Percentiles rank a stretch among this genome's conserved stretches.
phyloP scores from a whole-genome alignment of 1,139 yeast species.

The Chernovozyma aurita region DNA sequence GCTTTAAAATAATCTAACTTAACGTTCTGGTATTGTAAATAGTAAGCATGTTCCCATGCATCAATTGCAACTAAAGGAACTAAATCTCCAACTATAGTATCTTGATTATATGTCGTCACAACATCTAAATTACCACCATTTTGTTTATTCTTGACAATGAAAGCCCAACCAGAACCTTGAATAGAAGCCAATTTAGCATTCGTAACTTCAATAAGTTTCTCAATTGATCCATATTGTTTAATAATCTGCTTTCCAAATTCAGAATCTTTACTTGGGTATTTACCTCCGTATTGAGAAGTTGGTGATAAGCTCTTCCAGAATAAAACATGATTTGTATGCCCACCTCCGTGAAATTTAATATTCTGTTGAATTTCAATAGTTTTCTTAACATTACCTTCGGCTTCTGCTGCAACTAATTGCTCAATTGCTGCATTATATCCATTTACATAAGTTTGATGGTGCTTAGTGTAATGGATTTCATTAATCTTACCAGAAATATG shows the following conservation, averaged over 20 bases:
- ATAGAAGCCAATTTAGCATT: conserved; percentile 83
- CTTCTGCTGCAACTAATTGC: conserved; percentile 68
- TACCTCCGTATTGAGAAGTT: conserved; percentile 77
- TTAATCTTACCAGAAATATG: conserved; percentile 85
- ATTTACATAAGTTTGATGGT: conserved; percentile 91
- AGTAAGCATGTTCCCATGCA: conserved; percentile 99
- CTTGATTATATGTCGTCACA: conserved; percentile 87
- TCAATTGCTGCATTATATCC: conserved; percentile 83
- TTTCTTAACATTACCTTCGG: conserved; percentile 60
- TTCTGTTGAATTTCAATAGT: conserved; percentile 71
- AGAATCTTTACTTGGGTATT: conserved; percentile 58
- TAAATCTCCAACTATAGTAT: conserved; percentile 71
- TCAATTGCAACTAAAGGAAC: conserved; percentile 89
- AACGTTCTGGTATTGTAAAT: conserved; percentile 91
- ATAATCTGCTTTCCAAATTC: conserved; percentile 60
- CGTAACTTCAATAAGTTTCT: conserved; percentile 61
- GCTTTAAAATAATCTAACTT: conserved; percentile 95
- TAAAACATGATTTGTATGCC: conserved; percentile 79
- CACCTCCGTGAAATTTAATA: conserved; percentile 95
- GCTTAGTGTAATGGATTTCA: conserved; percentile 87
- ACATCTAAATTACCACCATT: conserved; percentile 76
- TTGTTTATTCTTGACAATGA: conserved; percentile 81
- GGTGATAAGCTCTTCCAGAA: conserved; percentile 95
- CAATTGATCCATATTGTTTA: conserved; percentile 73
- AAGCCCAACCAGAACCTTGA: conserved; percentile 99